Conservation (phyloP, 169 alveolate genomes). For the Plasmodium berghei region DNA sequence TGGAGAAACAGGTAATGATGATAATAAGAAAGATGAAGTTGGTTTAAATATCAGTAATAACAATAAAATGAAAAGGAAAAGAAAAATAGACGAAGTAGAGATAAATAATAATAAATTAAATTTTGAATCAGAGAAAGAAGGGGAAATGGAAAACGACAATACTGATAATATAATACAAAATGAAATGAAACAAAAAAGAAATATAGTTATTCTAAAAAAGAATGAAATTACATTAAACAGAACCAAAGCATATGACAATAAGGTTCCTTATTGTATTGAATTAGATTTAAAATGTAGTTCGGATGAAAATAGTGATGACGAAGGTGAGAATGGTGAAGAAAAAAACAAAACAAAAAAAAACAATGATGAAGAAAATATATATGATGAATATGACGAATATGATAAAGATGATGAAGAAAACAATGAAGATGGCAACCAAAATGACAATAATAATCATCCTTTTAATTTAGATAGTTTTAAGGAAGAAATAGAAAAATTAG, state of each 20-base stretch:
- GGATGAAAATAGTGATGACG: constrained; percentile 29
- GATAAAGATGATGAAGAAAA: constrained; percentile 2
- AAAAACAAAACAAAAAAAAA: constrained; percentile 7
- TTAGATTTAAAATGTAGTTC: constrained; percentile 52
- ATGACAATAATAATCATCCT: constrained; percentile 2
- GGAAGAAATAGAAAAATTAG: constrained; percentile 59
- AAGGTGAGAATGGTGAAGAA: background rate
- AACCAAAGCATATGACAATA: constrained; percentile 22
- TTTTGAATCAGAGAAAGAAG: constrained; percentile 4
- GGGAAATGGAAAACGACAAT: background rate
- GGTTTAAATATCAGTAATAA: background rate
- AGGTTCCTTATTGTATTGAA: constrained; percentile 59
- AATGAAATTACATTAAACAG: constrained; percentile 60
- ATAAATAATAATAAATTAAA: background rate
- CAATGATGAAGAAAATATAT: constrained; percentile 14
- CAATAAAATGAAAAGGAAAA: background rate
- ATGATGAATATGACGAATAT: constrained; percentile 12
- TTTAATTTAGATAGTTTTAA: constrained; percentile 44
- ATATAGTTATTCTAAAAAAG: constrained; percentile 46
- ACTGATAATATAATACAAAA: background rate
- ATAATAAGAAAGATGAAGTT: background rate
- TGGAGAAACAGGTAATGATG: background rate
- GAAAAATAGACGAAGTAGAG: constrained; percentile 38
- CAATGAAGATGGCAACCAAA: constrained; percentile 3
- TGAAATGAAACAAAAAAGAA: constrained; percentile 15